Conservation (phyloP, 31 red algal genomes). For the Endocladia muricata region DNA sequence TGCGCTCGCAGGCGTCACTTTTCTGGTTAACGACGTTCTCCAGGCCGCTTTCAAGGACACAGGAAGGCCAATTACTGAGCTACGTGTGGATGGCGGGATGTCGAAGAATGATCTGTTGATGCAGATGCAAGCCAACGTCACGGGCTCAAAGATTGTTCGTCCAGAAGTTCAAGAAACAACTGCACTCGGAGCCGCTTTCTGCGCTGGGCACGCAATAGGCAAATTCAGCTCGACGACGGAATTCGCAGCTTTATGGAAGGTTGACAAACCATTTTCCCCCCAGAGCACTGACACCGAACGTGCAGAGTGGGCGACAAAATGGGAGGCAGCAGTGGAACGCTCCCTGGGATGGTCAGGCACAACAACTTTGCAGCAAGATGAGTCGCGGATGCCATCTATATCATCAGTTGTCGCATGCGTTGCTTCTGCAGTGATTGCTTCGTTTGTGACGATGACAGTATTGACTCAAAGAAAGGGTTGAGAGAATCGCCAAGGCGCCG, state of each 20-base stretch:
- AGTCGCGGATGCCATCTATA: too few relatives aligned
- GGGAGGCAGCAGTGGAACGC: constrained; percentile 62
- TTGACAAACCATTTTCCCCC: constrained; percentile 57
- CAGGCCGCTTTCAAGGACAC: constrained; percentile 41
- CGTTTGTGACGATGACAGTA: too few relatives aligned
- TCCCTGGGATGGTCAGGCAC: constrained; percentile 62
- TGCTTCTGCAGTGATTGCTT: not conserved
- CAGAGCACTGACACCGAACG: constrained; percentile 44
- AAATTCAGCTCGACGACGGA: constrained; percentile 49
- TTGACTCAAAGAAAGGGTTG: too few relatives aligned
- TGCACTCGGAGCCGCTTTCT: constrained; percentile 89
- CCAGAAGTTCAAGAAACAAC: constrained; percentile 84
- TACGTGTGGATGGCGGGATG: constrained; percentile 91
- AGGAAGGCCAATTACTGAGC: constrained; percentile 40
- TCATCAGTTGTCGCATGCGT: not conserved
- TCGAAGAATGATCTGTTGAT: constrained; percentile 70
- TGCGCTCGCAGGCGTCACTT: constrained; percentile 71
- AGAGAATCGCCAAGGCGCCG: too few relatives aligned
- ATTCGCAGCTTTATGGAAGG: constrained; percentile 48
- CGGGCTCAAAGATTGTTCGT: constrained; percentile 53
- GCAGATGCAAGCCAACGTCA: constrained; percentile 89
- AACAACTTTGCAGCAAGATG: not conserved
- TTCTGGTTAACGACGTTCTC: constrained; percentile 73
- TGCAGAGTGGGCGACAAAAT: constrained; percentile 11
- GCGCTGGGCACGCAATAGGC: constrained; percentile 66